These are phyloP conservation scores for Ustilago trichophora DNA, from an alignment of 1,284 basidiomycete species.

Conservation along the genomic window DNA sequence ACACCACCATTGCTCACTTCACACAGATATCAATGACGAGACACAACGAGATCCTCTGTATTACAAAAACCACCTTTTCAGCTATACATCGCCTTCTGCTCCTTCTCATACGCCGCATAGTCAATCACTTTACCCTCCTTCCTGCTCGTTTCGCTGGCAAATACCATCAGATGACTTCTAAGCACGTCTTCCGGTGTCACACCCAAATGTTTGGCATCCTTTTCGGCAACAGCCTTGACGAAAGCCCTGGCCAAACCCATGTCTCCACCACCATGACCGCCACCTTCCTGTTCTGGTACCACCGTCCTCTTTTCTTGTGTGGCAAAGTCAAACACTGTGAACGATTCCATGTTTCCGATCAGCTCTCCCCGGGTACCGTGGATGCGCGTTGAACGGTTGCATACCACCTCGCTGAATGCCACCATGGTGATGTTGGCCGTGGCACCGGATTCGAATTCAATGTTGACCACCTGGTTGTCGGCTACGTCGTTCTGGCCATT, in stretches of 20 bases:
- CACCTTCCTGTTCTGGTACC: conserved; percentile 24
- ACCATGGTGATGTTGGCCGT: conserved; percentile 39
- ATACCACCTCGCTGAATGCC: conserved; percentile 32
- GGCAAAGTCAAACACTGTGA: conserved; percentile 35
- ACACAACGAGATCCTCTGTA: no score
- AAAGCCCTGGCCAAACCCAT: conserved; percentile 34
- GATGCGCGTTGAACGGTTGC: conserved; percentile 37
- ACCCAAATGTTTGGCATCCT: conserved; percentile 26
- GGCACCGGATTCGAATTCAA: conserved; percentile 31
- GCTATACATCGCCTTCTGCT: conserved; percentile 27
- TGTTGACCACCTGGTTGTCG: conserved; percentile 41
- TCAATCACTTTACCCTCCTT: conserved; percentile 26
- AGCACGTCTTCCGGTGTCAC: conserved; percentile 36
- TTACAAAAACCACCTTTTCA: no score
- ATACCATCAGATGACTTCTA: conserved; percentile 37
- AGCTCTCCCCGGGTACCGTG: conserved; percentile 36
- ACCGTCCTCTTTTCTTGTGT: conserved; percentile 34
- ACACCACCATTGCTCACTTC: no score
- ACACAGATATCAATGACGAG: no score
- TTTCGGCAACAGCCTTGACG: conserved; percentile 35
- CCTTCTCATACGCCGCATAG: conserved; percentile 19
- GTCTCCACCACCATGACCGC: conserved; percentile 36
- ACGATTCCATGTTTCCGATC: conserved; percentile 31
- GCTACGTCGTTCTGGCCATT: conserved; percentile 39
- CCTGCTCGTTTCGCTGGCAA: conserved; percentile 21